These are phyloP conservation scores for Coemansia sp. DNA, from an alignment of 192 early-diverging fungal genomes.

Conservation along the genomic window DNA sequence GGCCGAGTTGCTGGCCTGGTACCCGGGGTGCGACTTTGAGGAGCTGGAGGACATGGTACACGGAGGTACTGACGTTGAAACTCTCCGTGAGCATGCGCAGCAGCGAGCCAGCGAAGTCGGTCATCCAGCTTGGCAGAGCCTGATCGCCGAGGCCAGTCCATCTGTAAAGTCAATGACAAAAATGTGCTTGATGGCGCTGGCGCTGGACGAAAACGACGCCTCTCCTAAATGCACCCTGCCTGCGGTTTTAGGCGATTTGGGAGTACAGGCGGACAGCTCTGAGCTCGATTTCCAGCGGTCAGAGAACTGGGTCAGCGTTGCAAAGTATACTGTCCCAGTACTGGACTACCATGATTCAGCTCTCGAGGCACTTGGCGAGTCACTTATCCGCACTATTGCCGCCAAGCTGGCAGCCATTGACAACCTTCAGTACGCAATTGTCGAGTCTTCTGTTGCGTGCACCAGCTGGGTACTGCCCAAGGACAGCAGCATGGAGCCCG, in stretches of 20 bases:
- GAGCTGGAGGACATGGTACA: slow-evolving; percentile 31
- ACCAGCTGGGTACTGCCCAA: slow-evolving; percentile 29
- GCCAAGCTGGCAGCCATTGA: slow-evolving; percentile 38
- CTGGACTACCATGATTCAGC: slow-evolving; percentile 16
- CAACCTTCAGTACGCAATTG: slow-evolving; percentile 38
- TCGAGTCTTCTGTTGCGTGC: slow-evolving; percentile 40
- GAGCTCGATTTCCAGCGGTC: slow-evolving; percentile 37
- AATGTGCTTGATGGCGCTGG: slow-evolving; percentile 22
- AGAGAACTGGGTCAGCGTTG: slow-evolving; percentile 25
- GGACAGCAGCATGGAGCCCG: not conserved
- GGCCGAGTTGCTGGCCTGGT: slow-evolving; percentile 42
- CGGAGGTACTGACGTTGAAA: slow-evolving; percentile 22
- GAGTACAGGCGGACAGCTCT: not conserved
- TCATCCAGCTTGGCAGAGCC: slow-evolving; percentile 22
- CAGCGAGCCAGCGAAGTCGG: slow-evolving; percentile 21
- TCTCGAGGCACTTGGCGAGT: slow-evolving; percentile 16
- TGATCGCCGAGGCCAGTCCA: slow-evolving; percentile 17
- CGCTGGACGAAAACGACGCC: slow-evolving; percentile 21
- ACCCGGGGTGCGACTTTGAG: slow-evolving; percentile 29
- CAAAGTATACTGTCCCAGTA: slow-evolving; percentile 14
- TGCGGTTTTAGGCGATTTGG: not conserved
- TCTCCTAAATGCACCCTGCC: slow-evolving; percentile 28
- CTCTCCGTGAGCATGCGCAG: slow-evolving; percentile 19
- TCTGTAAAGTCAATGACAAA: slow-evolving; percentile 21
- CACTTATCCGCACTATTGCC: slow-evolving; percentile 17